These are phyloP conservation scores for Penicillium verrucosum DNA, from an alignment of 2,329 filamentous ascomycete species.

Conservation along the genomic window DNA sequence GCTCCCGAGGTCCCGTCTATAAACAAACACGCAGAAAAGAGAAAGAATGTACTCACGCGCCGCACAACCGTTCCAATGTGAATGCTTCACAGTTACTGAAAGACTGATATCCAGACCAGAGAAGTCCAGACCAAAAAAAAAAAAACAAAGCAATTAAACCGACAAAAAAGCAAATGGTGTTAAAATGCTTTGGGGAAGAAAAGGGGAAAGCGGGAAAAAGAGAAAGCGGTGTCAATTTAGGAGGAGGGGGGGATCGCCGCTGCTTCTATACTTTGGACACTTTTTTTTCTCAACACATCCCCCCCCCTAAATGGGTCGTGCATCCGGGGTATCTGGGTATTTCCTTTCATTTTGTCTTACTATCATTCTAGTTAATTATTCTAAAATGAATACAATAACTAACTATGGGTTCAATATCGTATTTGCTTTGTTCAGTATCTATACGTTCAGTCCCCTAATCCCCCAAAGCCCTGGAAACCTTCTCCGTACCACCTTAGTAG, in stretches of 20 bases:
- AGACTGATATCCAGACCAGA: conserved; percentile 10
- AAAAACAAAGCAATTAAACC: conserved; percentile 13
- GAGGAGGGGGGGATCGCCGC: conserved; percentile 22
- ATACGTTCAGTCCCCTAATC: background rate
- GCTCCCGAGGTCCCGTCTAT: background rate
- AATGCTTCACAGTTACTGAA: background rate
- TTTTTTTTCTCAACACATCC: background rate
- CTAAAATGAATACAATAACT: background rate
- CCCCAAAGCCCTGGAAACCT: background rate
- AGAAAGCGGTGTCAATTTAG: conserved; percentile 24
- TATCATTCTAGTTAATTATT: too few relatives aligned
- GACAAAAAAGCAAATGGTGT: conserved; percentile 11
- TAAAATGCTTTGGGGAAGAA: conserved; percentile 8
- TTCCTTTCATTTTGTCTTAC: background rate
- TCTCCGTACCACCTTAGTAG: background rate
- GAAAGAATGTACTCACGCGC: conserved; percentile 20
- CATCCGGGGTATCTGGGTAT: conserved; percentile 8
- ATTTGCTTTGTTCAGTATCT: background rate
- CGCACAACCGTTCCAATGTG: conserved; percentile 1
- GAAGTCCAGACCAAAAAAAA: conserved; percentile 9
- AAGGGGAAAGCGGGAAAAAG: conserved; percentile 22
- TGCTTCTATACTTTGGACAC: conserved; percentile 9
- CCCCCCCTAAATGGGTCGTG: conserved; percentile 1
- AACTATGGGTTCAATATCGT: background rate
- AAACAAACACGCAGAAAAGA: background rate